Base-by-base conservation (phyloP, 805 yeast genomes). In the Suhomyces prunicola region DNA sequence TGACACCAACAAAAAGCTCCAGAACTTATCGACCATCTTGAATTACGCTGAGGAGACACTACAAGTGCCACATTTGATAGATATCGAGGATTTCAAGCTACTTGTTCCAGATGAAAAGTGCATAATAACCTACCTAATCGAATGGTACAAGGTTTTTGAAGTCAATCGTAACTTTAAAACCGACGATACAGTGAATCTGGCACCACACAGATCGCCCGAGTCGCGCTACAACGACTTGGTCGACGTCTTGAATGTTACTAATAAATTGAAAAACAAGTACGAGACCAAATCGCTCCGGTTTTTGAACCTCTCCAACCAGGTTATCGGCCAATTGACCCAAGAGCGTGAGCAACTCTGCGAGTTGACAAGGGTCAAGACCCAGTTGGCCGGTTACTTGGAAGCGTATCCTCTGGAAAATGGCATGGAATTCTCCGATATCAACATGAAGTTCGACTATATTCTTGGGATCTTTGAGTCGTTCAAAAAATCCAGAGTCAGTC, bases 61-160 rank as follows among this genome's bases (percentile, higher is more conserved):
- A 23, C 81, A 79, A 1, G 80, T 85, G 27, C 81, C 83, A 1
- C 73, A 70, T 47, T 66, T 85, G 48, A 73, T 83, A 5, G 86
- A 83, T 50, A 77, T 74, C 1, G 84, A 81, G 35, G 88, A 83
- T 65, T 73, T 84, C 53, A 69, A 69, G 36, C 69, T 73, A 22
- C 61, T 69, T 12, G 72, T 70, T 23, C 87, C 87, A 0, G 89
- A 85, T 56, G 90, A 85, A 56, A 78, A 81, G 57, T 76, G 85
- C 41, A 71, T 85, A 13, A 74, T 85, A 57, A 77, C 85, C 15
- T 85, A 82, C 60, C 65, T 84, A 9, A 77, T 85, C 12, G 80
- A 84, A 59, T 81, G 86, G 84, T 84, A 76, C 66, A 82, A 80
- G 51, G 57, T 54, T 24, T 71, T 73, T 54, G 74, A 71, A 52